Evolutionary conservation across 2,329 filamentous ascomycete genomes (phyloP).

Genomic region (Aspergillus sp.): DNA sequence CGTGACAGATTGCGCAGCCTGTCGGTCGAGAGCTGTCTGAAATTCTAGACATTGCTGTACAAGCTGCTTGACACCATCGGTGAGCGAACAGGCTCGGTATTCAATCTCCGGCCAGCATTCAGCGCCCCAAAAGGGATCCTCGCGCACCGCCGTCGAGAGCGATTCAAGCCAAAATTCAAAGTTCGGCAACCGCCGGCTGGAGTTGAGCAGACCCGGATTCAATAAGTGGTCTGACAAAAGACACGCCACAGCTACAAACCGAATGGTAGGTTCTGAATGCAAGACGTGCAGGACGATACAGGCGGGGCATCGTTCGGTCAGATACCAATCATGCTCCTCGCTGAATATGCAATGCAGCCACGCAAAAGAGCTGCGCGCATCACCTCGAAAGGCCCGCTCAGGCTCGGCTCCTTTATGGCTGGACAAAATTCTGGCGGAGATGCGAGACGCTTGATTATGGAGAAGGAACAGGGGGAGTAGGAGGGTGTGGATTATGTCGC

Average conservation of each 20-base stretch:
- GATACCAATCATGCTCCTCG: conserved; percentile 63
- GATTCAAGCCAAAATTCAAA: conserved; percentile 47
- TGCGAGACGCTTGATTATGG: conserved; percentile 57
- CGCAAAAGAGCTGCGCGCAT: conserved; percentile 61
- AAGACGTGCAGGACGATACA: conserved; percentile 49
- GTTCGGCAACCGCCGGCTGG: conserved; percentile 28
- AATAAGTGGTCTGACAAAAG: conserved; percentile 43
- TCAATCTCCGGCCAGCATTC: conserved; percentile 49
- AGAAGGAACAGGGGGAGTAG: conserved; percentile 63
- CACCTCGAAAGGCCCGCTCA: conserved; percentile 61
- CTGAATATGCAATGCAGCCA: conserved; percentile 63
- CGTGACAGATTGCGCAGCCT: conserved; percentile 26
- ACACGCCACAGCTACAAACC: conserved; percentile 48
- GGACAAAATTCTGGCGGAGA: conserved; percentile 56
- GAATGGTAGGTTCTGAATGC: conserved; percentile 51
- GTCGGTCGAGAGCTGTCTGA: conserved; percentile 30
- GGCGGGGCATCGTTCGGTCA: conserved; percentile 59
- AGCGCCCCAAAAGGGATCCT: conserved; percentile 50
- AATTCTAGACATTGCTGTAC: conserved; percentile 46
- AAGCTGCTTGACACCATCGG: conserved; percentile 45
- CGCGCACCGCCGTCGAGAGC: conserved; percentile 44
- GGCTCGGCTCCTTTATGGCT: conserved; percentile 55
- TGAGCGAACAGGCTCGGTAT: conserved; percentile 43
- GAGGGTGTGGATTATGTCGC: conserved; percentile 63
- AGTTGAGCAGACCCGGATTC: conserved; percentile 28